phyloP scores from a whole-genome alignment of 768 basidiomycete species.

The Dendrothele bispora region DNA sequence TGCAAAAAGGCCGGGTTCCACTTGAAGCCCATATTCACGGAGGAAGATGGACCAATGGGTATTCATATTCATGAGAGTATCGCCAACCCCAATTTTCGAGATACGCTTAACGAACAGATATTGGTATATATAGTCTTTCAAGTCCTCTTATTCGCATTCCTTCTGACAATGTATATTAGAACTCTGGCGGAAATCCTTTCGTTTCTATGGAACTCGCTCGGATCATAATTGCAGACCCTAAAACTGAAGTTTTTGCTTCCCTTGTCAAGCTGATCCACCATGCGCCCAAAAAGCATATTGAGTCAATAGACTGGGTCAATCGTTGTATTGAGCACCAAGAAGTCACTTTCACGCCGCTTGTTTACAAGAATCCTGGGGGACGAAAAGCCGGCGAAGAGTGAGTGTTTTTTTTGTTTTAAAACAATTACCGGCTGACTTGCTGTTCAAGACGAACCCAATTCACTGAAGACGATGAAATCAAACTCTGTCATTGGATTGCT shows the following conservation, averaged over 20 bases:
- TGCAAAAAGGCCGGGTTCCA: slow-evolving; percentile 78
- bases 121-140: too few species aligned
- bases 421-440: background rate
- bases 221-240: slow-evolving; percentile 79
- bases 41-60: slow-evolving; percentile 60
- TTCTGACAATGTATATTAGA: slow-evolving; percentile 38
- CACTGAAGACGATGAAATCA: slow-evolving; percentile 72
- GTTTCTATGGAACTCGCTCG: slow-evolving; percentile 70
- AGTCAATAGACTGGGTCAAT: slow-evolving; percentile 83
- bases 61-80: slow-evolving; percentile 85
- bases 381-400: slow-evolving; percentile 81
- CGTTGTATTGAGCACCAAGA: slow-evolving; percentile 73
- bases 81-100: slow-evolving; percentile 72
- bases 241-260: slow-evolving; percentile 73
- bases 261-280: slow-evolving; percentile 74
- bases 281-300: slow-evolving; percentile 71
- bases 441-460: slow-evolving; percentile 70
- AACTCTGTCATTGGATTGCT: slow-evolving; percentile 78
- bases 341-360: slow-evolving; percentile 68
- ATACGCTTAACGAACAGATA: slow-evolving; percentile 66
- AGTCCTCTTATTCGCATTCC: slow-evolving; percentile 10
- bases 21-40: slow-evolving; percentile 73
- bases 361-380: slow-evolving; percentile 85
- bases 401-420: slow-evolving; percentile 22
- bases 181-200: slow-evolving; percentile 78